These are phyloP conservation scores for Akanthomyces uredinophilus DNA, from an alignment of 2,329 filamentous ascomycete species.

Conservation along the genomic window DNA sequence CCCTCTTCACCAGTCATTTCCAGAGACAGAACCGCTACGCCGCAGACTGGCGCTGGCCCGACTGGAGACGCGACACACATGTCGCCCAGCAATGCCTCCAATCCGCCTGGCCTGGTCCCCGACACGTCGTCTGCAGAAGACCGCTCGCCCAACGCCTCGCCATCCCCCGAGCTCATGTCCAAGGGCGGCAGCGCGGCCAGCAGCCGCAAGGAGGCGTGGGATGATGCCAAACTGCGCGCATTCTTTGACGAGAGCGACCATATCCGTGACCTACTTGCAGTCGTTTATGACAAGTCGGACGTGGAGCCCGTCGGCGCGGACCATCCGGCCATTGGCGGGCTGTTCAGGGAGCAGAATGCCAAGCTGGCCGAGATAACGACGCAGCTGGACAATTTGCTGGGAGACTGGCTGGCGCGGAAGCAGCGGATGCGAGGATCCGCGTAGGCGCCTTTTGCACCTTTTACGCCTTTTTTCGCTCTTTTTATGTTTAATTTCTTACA, in stretches of 20 bases:
- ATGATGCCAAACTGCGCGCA: constrained; percentile 74
- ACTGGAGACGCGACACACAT: constrained; percentile 54
- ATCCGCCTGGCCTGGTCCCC: constrained; percentile 62
- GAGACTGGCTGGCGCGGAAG: constrained; percentile 72
- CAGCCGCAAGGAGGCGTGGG: constrained; percentile 57
- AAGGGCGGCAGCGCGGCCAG: constrained; percentile 34
- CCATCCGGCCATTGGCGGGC: constrained; percentile 72
- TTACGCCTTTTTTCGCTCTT: background rate
- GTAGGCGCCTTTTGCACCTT: constrained; percentile 22
- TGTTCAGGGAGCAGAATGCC: constrained; percentile 85
- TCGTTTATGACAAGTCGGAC: constrained; percentile 89
- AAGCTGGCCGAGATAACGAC: constrained; percentile 81
- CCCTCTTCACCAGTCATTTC: background rate
- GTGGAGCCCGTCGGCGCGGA: constrained; percentile 74
- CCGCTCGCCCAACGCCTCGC: constrained; percentile 58
- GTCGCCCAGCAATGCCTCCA: constrained; percentile 34
- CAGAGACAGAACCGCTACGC: constrained; percentile 27
- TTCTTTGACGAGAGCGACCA: constrained; percentile 90
- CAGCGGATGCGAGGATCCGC: constrained; percentile 49
- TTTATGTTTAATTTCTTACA: constrained; percentile 3
- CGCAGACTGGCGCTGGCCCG: constrained; percentile 23
- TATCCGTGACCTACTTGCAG: constrained; percentile 81
- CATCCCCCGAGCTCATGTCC: constrained; percentile 55
- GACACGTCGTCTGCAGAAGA: constrained; percentile 69
- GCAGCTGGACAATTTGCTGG: constrained; percentile 82